These are phyloP conservation scores for Pugionium dolabratum DNA, from an alignment of 345 rosid species.

Conservation along the genomic window DNA sequence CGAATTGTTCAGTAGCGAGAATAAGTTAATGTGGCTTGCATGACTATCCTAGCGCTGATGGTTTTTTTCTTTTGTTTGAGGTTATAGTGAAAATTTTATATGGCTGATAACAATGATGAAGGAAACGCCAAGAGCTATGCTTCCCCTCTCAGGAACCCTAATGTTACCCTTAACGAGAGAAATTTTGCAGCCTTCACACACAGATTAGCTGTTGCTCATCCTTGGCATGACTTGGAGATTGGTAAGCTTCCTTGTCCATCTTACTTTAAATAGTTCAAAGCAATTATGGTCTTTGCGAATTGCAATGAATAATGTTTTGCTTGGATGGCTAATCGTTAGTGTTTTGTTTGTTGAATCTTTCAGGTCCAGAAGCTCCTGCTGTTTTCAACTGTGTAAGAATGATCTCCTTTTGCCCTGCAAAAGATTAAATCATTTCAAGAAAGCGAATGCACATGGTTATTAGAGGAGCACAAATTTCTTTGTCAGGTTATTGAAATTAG, in stretches of 20 bases:
- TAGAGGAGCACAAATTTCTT: slow-evolving; percentile 4
- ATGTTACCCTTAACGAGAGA: slow-evolving; percentile 62
- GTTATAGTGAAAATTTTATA: slow-evolving; percentile 31
- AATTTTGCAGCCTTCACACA: slow-evolving; percentile 75
- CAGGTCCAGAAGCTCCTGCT: slow-evolving; percentile 88
- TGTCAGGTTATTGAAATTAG: slow-evolving; percentile 89
- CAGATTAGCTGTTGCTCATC: slow-evolving; percentile 86
- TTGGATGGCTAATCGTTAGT: slow-evolving; percentile 6
- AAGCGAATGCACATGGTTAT: background rate
- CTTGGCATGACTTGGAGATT: slow-evolving; percentile 94
- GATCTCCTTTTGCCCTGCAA: slow-evolving; percentile 10
- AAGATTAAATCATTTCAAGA: background rate
- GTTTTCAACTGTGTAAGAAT: slow-evolving; percentile 85
- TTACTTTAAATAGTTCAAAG: background rate
- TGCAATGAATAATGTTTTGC: slow-evolving; percentile 2
- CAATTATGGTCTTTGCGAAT: background rate
- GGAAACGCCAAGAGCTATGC: slow-evolving; percentile 26
- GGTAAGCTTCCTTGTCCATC: slow-evolving; percentile 44
- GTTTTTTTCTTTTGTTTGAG: slow-evolving; percentile 5
- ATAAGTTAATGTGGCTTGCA: background rate
- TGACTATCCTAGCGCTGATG: background rate
- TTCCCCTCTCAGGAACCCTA: slow-evolving; percentile 41
- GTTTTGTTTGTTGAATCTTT: slow-evolving; percentile 33
- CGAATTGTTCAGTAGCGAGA: background rate
- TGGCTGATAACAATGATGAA: slow-evolving; percentile 57